A percentile compares a stretch with the other conserved stretches of the same genome.
Conservation (phyloP, 2,329 filamentous ascomycete species). For the Periconia sp. region DNA sequence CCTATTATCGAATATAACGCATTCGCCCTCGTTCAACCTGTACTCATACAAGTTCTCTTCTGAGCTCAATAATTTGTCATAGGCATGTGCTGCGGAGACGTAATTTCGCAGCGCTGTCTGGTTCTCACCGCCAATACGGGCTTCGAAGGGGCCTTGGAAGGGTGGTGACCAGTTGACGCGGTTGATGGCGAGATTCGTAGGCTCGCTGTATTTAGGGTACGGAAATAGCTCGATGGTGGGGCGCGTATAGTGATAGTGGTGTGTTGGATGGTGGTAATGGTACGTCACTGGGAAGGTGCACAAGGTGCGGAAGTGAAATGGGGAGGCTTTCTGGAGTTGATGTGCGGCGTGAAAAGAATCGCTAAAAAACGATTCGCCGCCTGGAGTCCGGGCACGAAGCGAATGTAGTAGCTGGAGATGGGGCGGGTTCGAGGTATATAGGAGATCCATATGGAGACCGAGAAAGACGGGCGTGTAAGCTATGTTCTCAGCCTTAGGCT, state of each 20-base stretch:
- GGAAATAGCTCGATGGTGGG: conserved; percentile 59
- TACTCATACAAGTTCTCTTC: conserved; percentile 69
- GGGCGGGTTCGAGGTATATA: conserved; percentile 82
- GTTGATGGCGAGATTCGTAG: conserved; percentile 41
- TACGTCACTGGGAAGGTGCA: conserved; percentile 59
- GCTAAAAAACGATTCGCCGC: conserved; percentile 86
- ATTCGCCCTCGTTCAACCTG: conserved; percentile 80
- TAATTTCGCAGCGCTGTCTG: conserved; percentile 36
- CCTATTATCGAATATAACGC: conserved; percentile 90
- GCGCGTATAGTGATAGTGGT: conserved; percentile 66
- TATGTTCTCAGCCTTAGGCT: conserved; percentile 85
- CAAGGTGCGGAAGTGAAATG: conserved; percentile 50
- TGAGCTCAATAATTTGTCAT: conserved; percentile 66
- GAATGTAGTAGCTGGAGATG: conserved; percentile 89
- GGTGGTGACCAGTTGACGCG: conserved; percentile 77
- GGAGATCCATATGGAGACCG: conserved; percentile 89
- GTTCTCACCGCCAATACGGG: conserved; percentile 37
- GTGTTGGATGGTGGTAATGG: conserved; percentile 68
- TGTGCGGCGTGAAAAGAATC: conserved; percentile 71
- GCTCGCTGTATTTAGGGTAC: conserved; percentile 32
- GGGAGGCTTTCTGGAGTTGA: conserved; percentile 37
- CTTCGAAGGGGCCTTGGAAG: conserved; percentile 69
- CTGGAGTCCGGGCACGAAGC: conserved; percentile 76
- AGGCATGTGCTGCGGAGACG: conserved; percentile 55
- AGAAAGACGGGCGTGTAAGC: conserved; percentile 83